Evolutionary conservation across 2,329 filamentous ascomycete species (phyloP), one percentile per base, ranked within the genome.

Genomic region (Parastagonospora avenae): DNA sequence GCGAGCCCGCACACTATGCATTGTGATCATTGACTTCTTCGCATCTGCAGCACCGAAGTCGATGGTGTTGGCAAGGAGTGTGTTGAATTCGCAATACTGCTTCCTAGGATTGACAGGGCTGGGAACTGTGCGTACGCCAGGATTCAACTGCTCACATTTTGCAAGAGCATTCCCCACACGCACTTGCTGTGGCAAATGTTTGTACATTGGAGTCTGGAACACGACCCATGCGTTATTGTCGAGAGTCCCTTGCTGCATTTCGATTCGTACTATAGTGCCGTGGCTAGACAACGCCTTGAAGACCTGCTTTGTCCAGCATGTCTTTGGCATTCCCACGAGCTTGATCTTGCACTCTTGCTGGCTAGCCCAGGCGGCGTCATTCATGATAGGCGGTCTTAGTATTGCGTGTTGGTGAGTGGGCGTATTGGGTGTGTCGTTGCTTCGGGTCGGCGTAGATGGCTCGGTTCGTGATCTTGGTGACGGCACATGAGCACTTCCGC

Each of bases 1-100:
- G 4, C 53, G 35, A 3, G 68, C 46, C 11, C 60, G 54, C 6
- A 79, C 62, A 1, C 76, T 80, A 45, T 80, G 81, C 79, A 90
- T 83, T 8, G 78, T 71, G 66, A 86, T 82, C 79, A 92, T 85
- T 0, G 77, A 76, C 2, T 73, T 75, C 4, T 82, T 79, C 1
- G 79, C 72, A 1, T 80, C 60, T 73, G 85, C 79, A 35, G 85
- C 76, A 0, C 90, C 89, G 59, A 92, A 88, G 14, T 85, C 80
- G 1, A 92, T 63, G 0, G 73, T 75, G 1, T 67, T 60, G 2
- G 81, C 76, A 7, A 33, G 58, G 8, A 72, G 36, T 19, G 62
- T 60, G 40, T 61, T 70, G 30, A 49, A 29, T 33, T 72, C 67
- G 14, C 54, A 59, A 41, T 72, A 70, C 1, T 28, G 5, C 24